Evolutionary conservation across 345 rosid species (phyloP).

Genomic region (Hypericum androsaemum): DNA sequence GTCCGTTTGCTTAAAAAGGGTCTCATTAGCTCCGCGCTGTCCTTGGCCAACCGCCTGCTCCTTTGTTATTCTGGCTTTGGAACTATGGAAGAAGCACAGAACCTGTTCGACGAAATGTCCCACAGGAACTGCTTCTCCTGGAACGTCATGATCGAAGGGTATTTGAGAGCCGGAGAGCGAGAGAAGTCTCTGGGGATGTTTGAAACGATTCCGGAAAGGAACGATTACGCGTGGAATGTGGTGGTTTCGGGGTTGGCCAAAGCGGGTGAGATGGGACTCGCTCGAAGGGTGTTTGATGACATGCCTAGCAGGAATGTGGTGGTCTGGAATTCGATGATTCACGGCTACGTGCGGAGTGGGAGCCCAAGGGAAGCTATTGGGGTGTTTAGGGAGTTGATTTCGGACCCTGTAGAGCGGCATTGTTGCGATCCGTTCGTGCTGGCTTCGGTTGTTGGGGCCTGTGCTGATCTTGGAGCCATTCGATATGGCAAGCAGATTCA

Average conservation of each 20-base stretch:
- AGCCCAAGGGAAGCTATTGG: conserved; percentile 39
- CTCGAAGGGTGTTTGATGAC: conserved; percentile 41
- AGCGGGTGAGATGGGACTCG: conserved; percentile 39
- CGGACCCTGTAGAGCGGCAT: conserved; percentile 19
- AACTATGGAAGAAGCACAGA: conserved; percentile 27
- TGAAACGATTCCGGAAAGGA: conserved; percentile 40
- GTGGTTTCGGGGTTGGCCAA: conserved; percentile 58
- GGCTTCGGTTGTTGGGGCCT: conserved; percentile 58
- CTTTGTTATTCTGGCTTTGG: conserved; percentile 37
- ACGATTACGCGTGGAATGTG: conserved; percentile 61
- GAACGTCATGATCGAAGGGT: conserved; percentile 66
- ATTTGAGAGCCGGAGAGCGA: conserved; percentile 39
- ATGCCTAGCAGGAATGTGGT: conserved; percentile 56
- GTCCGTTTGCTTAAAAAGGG: conserved; percentile 49
- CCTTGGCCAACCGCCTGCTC: conserved; percentile 48
- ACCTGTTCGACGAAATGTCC: conserved; percentile 66
- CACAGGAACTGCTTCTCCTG: conserved; percentile 51
- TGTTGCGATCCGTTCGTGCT: conserved; percentile 40
- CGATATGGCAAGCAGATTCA: conserved; percentile 65
- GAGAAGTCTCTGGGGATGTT: conserved; percentile 33
- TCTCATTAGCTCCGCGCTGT: conserved; percentile 29
- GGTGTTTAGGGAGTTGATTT: conserved; percentile 41
- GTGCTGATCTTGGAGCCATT: conserved; percentile 46
- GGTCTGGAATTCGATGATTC: conserved; percentile 57
- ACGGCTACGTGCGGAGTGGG: conserved; percentile 40